Evolutionary conservation across 371 early-diverging fungal genomes (phyloP), one percentile per base, ranked within the genome.

Genomic region (Apophysomyces variabilis): DNA sequence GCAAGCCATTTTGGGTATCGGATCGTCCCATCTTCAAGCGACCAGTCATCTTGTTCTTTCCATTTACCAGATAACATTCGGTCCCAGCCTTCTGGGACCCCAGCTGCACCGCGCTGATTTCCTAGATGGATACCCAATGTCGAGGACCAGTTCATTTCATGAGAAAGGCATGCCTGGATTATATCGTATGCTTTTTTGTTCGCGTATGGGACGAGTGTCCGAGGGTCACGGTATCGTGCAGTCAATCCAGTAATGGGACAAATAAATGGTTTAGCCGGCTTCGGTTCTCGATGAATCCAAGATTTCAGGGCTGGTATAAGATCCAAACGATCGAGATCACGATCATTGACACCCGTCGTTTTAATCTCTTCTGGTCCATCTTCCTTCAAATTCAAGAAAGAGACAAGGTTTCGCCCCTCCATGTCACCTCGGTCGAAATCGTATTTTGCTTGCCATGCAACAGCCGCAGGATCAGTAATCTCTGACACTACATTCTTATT

Each of bases 221-320:
- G 65, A 4, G 91, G 91, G 64, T 91, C 90, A 13, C 76, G 77
- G 73, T 90, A 92, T 38, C 77, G 82, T 13, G 91, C 92, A 2
- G 78, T 70, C n/a, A 86, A 66, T 11, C 91, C 91, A 1, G 90
- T 90, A 57, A 92, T 81, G 4, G 86, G 88, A 64, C 92, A 92
- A 3, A 75, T 9, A 1, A 69, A 58, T 7, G 84, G 81, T 39
- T 79, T 69, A 1, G 66, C 65, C 0, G 84, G 82, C 59, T 76
- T 73, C 13, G 73, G 64, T 1, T 57, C 39, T 37, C 73, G 73
- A n/a, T 73, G 67, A 12, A 68, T 43, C 83, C 83, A 83, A 26
- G 47, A 21, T 1, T 59, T 57, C 5, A 80, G 61, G 45, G 67
- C 57, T 5, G 78, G 71, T 37, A 79, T 74, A 45, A 80, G 60